phyloP scores from a whole-genome alignment of 108 stramenopile species.

The Stephanodiscus minutulus region DNA sequence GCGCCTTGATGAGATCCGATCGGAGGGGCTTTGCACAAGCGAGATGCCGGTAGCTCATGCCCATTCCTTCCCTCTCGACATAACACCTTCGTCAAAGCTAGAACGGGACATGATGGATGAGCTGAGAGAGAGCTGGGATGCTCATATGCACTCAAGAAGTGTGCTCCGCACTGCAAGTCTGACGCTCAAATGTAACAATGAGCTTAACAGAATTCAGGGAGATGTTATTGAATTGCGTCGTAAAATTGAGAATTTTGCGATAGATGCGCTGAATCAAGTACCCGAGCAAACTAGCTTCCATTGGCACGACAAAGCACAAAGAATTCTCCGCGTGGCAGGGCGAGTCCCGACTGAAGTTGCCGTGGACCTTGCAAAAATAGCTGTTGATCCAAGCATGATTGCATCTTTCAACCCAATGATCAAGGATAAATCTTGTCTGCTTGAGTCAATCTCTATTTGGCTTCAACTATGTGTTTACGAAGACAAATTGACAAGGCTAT shows the following conservation, averaged over 20 bases:
- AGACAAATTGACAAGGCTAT: constrained; percentile 44
- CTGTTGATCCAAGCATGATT: constrained; percentile 4
- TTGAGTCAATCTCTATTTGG: constrained; percentile 23
- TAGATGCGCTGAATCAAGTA: constrained; percentile 19
- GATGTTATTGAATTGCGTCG: constrained; percentile 1
- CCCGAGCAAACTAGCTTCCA: neutral
- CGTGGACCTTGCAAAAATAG: constrained; percentile 29
- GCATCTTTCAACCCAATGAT: constrained; percentile 29
- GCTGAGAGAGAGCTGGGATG: constrained; percentile 32
- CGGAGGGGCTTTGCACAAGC: neutral
- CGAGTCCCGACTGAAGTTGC: constrained; percentile 23
- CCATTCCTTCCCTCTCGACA: constrained; percentile 14
- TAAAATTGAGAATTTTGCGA: constrained; percentile 11
- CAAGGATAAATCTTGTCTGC: neutral
- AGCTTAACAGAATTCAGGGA: neutral
- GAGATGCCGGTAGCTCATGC: neutral
- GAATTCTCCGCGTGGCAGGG: constrained; percentile 21
- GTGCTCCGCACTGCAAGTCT: too few relatives aligned
- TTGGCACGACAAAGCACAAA: constrained; percentile 28
- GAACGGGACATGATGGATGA: constrained; percentile 33
- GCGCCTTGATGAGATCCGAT: constrained; percentile 1
- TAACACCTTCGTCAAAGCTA: constrained; percentile 5
- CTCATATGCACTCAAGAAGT: constrained; percentile 4
- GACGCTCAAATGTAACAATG: neutral
- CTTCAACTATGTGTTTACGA: constrained; percentile 55